These are phyloP conservation scores for Fraxinus albicans DNA, from an alignment of 305 asterid species.

Conservation along the genomic window DNA sequence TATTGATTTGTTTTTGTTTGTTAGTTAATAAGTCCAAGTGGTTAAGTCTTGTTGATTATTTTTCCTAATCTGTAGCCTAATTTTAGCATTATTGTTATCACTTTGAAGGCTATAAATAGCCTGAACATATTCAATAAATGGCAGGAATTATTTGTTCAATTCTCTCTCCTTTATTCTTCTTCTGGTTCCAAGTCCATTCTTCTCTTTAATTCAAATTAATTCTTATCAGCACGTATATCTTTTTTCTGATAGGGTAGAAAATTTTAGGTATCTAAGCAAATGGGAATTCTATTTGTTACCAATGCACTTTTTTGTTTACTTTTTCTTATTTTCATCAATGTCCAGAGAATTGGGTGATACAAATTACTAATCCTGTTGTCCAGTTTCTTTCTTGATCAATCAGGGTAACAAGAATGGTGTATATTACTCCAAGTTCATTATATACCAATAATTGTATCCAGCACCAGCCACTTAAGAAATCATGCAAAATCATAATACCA, in stretches of 20 bases:
- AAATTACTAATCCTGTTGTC: not conserved
- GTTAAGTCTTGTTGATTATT: not conserved
- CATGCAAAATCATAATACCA: not conserved
- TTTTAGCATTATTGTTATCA: not conserved
- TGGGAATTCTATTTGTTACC: not conserved
- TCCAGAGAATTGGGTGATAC: not conserved
- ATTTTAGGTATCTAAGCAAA: not conserved
- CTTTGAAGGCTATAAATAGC: not conserved
- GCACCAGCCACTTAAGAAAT: constrained; percentile 1
- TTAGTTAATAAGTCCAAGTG: not conserved
- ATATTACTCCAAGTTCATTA: not conserved
- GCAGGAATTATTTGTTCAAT: not conserved
- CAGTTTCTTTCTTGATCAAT: not conserved
- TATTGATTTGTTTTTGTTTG: not conserved
- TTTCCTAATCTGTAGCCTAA: not conserved
- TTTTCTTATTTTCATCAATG: not conserved
- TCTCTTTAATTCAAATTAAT: not conserved
- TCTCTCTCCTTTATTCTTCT: not conserved
- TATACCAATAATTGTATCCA: not conserved
- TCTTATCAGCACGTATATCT: not conserved
- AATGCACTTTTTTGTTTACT: not conserved
- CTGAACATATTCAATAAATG: not conserved
- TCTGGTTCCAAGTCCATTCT: not conserved
- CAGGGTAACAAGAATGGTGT: not conserved
- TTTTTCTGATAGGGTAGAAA: not conserved